These are phyloP conservation scores for Aechmea fasciata DNA, from an alignment of 176 grass and related monocot species.

Conservation along the genomic window DNA sequence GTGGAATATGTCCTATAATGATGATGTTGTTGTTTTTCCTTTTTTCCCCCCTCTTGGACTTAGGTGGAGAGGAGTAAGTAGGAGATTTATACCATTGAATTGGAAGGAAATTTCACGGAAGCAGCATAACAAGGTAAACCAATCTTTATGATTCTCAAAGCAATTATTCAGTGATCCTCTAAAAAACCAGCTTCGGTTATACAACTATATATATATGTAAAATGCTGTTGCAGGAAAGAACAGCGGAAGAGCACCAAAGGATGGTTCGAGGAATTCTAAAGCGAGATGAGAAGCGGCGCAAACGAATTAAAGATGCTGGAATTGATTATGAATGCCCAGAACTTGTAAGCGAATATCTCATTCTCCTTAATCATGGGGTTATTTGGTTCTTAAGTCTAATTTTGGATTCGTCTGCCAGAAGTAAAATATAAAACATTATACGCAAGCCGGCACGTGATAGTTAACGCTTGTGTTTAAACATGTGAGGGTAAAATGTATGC, in stretches of 20 bases:
- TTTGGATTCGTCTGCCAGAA: neutral
- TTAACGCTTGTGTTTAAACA: too few species aligned
- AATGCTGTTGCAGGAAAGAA: slow-evolving; percentile 51
- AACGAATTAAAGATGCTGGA: slow-evolving; percentile 66
- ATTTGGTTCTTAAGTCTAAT: neutral
- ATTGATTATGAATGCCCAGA: slow-evolving; percentile 77
- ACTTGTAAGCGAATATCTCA: slow-evolving; percentile 50
- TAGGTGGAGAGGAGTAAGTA: slow-evolving; percentile 65
- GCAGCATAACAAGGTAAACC: slow-evolving; percentile 55
- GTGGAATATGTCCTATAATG: neutral
- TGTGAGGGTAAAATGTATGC: too few species aligned
- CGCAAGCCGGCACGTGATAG: too few species aligned
- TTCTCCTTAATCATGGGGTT: slow-evolving; percentile 1
- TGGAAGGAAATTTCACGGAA: slow-evolving; percentile 46
- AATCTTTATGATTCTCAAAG: neutral
- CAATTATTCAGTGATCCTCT: neutral
- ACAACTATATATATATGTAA: neutral
- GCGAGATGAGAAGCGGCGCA: slow-evolving; percentile 58
- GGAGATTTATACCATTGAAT: slow-evolving; percentile 39
- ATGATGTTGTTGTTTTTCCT: neutral
- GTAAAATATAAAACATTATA: neutral
- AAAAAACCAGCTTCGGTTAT: neutral
- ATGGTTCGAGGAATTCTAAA: slow-evolving; percentile 70
- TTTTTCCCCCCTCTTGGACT: slow-evolving; percentile 14
- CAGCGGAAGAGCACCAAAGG: slow-evolving; percentile 46